These are phyloP conservation scores for Margaritispora aquatica DNA, from an alignment of 495 filamentous ascomycete species.

Conservation along the genomic window DNA sequence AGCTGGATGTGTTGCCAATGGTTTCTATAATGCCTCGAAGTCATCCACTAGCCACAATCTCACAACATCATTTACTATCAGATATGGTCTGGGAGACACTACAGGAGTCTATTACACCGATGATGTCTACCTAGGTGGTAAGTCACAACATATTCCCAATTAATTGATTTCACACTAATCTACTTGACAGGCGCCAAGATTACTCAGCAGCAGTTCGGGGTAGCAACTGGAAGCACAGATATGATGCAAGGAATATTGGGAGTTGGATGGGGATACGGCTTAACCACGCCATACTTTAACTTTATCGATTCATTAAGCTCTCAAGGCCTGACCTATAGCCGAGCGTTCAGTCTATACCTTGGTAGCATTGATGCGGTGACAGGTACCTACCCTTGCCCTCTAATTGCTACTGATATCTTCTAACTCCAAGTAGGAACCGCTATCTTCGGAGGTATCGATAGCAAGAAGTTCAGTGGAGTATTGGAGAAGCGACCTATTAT, in stretches of 20 bases:
- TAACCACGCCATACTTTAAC: not conserved
- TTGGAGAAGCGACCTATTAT: slow-evolving; percentile 13
- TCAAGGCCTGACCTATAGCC: slow-evolving; percentile 8
- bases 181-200: not conserved
- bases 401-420: not conserved
- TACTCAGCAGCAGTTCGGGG: not conserved
- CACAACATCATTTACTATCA: not conserved
- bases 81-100: not conserved
- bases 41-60: too few species aligned
- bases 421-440: slow-evolving; percentile 15
- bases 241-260: not conserved
- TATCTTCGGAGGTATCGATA: slow-evolving; percentile 20
- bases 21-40: too few species aligned
- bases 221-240: not conserved
- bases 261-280: not conserved
- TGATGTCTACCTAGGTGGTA: not conserved
- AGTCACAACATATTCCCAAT: not conserved
- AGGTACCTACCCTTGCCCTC: not conserved
- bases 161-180: not conserved
- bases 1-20: too few species aligned
- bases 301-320: slow-evolving; percentile 3
- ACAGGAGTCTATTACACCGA: not conserved
- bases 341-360: slow-evolving; percentile 13
- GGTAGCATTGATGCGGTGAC: slow-evolving; percentile 1
- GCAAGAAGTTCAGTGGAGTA: slow-evolving; percentile 3